Base-by-base conservation (phyloP, 1,284 basidiomycete genomes). In the Heterobasidion irregulare region DNA sequence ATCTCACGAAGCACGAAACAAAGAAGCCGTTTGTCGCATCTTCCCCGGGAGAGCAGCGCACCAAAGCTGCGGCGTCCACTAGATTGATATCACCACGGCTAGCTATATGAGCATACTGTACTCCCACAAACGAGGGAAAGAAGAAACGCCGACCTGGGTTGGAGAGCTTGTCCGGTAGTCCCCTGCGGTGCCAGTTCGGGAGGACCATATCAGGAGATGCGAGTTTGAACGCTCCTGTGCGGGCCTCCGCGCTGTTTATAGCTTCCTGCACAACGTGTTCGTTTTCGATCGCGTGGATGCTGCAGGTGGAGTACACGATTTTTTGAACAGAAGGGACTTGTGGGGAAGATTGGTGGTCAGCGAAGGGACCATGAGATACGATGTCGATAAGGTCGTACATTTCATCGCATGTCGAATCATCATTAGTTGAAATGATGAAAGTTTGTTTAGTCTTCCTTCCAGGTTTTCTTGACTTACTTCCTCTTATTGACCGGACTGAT, bases 241-340 rank as follows among this genome's bases (percentile, higher is more conserved):
- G 63, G 19, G 88, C 88, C 66, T 92, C 88, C 13, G 82, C 76
- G 19, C 86, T 86, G 52, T 73, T 73, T 38, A 98, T 75, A 1
- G 87, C 86, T 53, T 79, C 75, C n/a, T 82, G 73, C 2, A 92
- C 86, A 36, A 93, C 90, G 16, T 77, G 74, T 63, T 99, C 97
- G 70, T 99, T 96, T 67, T 99, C 97, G 51, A 81, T 80, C 7
- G 87, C 80, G 68, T 99, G 89, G 49, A 98, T 77, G 57, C 93
- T 96, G 70, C 96, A 98, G 10, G 96, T 99, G 18, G 94, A 98
- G 71, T 99, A 99, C 15, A 95, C 94, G 57, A 98, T 90, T 61
- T 82, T 84, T 53, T 76, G 62, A 2, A 79, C 79, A 2, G 70
- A 65, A 0, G 79, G 79, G 64, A 92, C 90, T 75, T 66, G 67